These are phyloP conservation scores for Paramarasmius palmivorus DNA, from an alignment of 1,284 basidiomycete genomes.

Conservation along the genomic window DNA sequence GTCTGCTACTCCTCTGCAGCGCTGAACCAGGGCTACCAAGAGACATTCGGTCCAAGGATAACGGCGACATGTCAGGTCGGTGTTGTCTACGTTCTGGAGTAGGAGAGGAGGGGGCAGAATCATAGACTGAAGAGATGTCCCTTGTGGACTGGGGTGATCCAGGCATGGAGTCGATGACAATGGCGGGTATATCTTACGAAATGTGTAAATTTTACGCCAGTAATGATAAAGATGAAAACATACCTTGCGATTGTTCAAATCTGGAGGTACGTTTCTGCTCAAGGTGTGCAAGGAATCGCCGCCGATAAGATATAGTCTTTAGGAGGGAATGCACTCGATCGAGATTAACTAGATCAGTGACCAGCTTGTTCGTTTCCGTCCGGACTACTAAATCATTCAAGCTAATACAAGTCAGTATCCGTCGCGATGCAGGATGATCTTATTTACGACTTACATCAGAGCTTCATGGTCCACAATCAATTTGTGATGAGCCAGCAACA, in stretches of 20 bases:
- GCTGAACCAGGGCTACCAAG: conserved; percentile 32
- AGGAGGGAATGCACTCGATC: conserved; percentile 83
- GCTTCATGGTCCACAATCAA: conserved; percentile 89
- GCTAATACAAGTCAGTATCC: conserved; percentile 2
- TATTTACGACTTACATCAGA: conserved; percentile 62
- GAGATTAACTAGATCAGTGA: conserved; percentile 81
- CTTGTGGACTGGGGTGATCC: conserved; percentile 49
- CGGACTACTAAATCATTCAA: conserved; percentile 32
- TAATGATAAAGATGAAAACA: conserved; percentile 12
- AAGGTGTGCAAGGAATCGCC: conserved; percentile 58
- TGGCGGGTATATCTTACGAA: conserved; percentile 60
- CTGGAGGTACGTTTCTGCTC: conserved; percentile 31
- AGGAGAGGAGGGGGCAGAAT: conserved; percentile 44
- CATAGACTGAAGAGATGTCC: conserved; percentile 55
- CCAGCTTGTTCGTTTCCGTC: conserved; percentile 75
- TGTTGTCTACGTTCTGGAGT: conserved; percentile 37
- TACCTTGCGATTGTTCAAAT: conserved; percentile 30
- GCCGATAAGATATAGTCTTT: conserved; percentile 72
- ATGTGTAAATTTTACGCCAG: conserved; percentile 1
- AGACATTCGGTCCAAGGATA: background rate
- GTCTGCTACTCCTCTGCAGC: conserved; percentile 54
- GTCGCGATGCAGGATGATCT: background rate
- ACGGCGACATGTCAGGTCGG: conserved; percentile 48
- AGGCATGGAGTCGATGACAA: conserved; percentile 60
- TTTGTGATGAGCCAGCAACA: conserved; percentile 89